Base-by-base conservation (phyloP, 495 filamentous ascomycete genomes). In the Paragyromitra xinjiangensis region DNA sequence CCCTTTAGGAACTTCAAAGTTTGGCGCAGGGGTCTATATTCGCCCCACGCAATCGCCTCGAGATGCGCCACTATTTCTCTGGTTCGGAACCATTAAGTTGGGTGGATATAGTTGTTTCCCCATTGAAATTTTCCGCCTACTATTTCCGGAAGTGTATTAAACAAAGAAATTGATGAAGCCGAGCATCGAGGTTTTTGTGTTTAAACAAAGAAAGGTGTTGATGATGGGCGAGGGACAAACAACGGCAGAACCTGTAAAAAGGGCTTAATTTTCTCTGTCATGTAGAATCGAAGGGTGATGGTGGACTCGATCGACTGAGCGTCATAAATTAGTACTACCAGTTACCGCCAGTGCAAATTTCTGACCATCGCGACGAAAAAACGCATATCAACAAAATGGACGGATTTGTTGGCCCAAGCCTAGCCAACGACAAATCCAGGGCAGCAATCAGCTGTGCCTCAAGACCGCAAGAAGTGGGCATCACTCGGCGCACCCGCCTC, bases 161-260 rank as follows among this genome's bases (percentile, higher is more conserved):
- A 71, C 59, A 71, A 71, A 71, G 69, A 42, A 69, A 61, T 69
- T 61, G 24, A 59, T 11, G 3, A 0, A 3, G 22, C 44, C 1
- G 39, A 64, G 55, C 1, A 19, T 5, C 2, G 37, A 11, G 7
- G 12, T 14, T 37, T 34, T 26, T 45, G 14, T 22, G 5, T 42
- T 14, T 29, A 65, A 71, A 71, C 59, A 71, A 71, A 71, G 69
- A 66, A 65, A 65, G 12, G n/a, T 8, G 19, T 26, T 53, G 40
- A 65, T 3, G 39, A 26, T 24, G 1, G 19, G 9, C 34, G 26
- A 50, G 16, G n/a, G 64, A 63, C 56, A 64, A 71, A 16, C 55
- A 24, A 56, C 22, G 29, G 44, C 48, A 22, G 0, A 61, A 37
- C 16, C 37, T 9, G 22, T 51, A 51, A 66, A 39, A 51, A 44